Percentiles rank a stretch among this genome's conserved stretches.
Evolutionary conservation across 2,329 filamentous ascomycete genomes (phyloP).

Genomic region (Pyrenophora tritici-repentis): DNA sequence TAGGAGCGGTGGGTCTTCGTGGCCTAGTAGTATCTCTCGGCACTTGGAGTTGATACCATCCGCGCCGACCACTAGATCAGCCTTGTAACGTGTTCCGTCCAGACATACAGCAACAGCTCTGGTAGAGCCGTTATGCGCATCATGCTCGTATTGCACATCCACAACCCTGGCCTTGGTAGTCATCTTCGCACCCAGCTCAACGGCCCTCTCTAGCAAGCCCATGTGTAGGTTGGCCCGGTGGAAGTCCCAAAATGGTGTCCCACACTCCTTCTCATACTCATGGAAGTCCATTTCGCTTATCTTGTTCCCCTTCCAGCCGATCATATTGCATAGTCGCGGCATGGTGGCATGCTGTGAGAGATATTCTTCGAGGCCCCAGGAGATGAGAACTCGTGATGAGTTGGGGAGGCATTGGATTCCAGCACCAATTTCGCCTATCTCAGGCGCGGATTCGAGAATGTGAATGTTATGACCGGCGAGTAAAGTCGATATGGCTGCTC

Average conservation of each 20-base stretch:
- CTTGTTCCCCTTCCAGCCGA: conserved; percentile 59
- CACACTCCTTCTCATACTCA: conserved; percentile 42
- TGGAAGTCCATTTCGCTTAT: conserved; percentile 57
- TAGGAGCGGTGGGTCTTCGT: conserved; percentile 53
- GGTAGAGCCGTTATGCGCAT: conserved; percentile 22
- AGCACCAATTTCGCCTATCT: conserved; percentile 57
- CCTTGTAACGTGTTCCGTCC: conserved; percentile 45
- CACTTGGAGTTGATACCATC: conserved; percentile 56
- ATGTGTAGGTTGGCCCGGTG: conserved; percentile 60
- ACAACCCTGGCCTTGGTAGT: conserved; percentile 53
- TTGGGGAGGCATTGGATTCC: conserved; percentile 60
- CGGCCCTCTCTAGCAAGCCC: conserved; percentile 54
- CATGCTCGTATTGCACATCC: conserved; percentile 45
- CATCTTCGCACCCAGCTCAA: conserved; percentile 56
- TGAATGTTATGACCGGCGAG: conserved; percentile 55
- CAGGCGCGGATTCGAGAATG: conserved; percentile 55
- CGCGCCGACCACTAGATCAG: conserved; percentile 55
- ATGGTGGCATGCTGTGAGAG: conserved; percentile 52
- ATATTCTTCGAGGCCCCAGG: conserved; percentile 55
- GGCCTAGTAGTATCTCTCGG: conserved; percentile 52
- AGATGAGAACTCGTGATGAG: conserved; percentile 53
- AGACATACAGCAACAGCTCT: conserved; percentile 51
- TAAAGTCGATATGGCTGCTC: conserved; percentile 54
- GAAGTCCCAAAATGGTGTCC: conserved; percentile 59
- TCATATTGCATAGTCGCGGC: conserved; percentile 53